Percentiles rank a stretch among this genome's conserved stretches.
Conservation (phyloP, 2,329 filamentous ascomycete genomes). For the Metarhizium anisopliae region DNA sequence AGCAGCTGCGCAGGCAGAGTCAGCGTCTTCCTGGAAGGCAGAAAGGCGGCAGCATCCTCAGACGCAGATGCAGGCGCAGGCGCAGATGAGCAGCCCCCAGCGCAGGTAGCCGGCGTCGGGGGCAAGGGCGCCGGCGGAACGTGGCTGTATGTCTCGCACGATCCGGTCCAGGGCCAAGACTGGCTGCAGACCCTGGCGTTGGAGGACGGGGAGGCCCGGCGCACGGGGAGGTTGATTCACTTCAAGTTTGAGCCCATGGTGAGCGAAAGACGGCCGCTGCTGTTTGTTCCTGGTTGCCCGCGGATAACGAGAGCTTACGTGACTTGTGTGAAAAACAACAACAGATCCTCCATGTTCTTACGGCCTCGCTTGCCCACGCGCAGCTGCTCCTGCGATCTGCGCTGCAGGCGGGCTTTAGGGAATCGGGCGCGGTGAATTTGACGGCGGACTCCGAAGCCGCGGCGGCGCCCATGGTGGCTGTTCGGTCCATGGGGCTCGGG, state of each 20-base stretch:
- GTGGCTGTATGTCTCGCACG: conserved; percentile 87
- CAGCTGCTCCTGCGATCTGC: conserved; percentile 69
- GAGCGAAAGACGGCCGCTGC: conserved; percentile 30
- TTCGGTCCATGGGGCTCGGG: conserved; percentile 73
- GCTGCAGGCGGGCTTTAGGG: conserved; percentile 75
- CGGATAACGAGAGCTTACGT: neutral
- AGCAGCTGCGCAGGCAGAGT: conserved; percentile 87
- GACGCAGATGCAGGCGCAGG: conserved; percentile 8
- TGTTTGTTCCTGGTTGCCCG: neutral
- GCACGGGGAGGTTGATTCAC: conserved; percentile 51
- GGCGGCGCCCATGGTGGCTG: conserved; percentile 66
- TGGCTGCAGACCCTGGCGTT: conserved; percentile 23
- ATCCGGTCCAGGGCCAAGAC: conserved; percentile 35
- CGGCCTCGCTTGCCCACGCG: conserved; percentile 65
- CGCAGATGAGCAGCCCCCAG: conserved; percentile 5
- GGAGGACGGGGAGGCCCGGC: neutral
- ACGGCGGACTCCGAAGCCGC: conserved; percentile 25
- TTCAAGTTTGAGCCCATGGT: conserved; percentile 97
- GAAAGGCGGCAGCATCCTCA: conserved; percentile 26
- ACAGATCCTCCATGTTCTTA: conserved; percentile 82
- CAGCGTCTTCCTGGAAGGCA: conserved; percentile 80
- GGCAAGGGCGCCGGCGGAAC: conserved; percentile 77
- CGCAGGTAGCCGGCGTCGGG: conserved; percentile 52
- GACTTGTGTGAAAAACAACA: neutral
- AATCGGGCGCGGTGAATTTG: conserved; percentile 74